A percentile compares a stretch with the other conserved stretches of the same genome.
phyloP scores from a whole-genome alignment of 2,329 filamentous ascomycete genomes.

The Pleoardoris graminearum region DNA sequence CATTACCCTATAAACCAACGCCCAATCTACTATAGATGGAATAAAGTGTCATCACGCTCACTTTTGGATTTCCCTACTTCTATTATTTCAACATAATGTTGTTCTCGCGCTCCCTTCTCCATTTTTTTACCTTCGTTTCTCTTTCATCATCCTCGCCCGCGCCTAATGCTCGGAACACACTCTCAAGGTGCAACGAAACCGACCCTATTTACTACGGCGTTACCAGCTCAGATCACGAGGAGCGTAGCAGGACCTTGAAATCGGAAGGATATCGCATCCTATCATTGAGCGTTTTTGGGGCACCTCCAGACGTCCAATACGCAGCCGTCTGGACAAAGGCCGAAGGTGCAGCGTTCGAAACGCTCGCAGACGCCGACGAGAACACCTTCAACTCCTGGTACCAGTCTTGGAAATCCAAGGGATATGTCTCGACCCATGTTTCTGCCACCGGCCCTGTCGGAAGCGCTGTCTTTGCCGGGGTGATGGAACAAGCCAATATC shows the following conservation, averaged over 20 bases:
- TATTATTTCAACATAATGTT: not conserved
- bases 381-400: slow-evolving; percentile 23
- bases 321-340: slow-evolving; percentile 25
- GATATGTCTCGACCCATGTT: slow-evolving; percentile 26
- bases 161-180: not conserved
- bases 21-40: not conserved
- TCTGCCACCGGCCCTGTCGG: slow-evolving; percentile 24
- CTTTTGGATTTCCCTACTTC: not conserved
- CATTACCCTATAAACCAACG: not conserved
- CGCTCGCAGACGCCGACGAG: slow-evolving; percentile 19
- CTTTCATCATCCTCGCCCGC: not conserved
- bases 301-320: slow-evolving; percentile 17
- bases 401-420: slow-evolving; percentile 16
- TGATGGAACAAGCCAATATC: slow-evolving; percentile 21
- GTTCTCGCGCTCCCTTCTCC: not conserved
- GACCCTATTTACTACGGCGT: slow-evolving; percentile 6
- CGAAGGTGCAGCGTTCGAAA: slow-evolving; percentile 18
- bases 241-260: slow-evolving; percentile 11
- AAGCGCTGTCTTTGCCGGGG: slow-evolving; percentile 23
- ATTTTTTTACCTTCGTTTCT: not conserved
- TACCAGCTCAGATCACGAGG: slow-evolving; percentile 4
- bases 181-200: not conserved
- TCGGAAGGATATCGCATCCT: slow-evolving; percentile 20
- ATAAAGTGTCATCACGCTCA: not conserved
- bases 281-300: slow-evolving; percentile 22